phyloP scores from a whole-genome alignment of 805 yeast genomes.

The Lipomyces mesembrius region DNA sequence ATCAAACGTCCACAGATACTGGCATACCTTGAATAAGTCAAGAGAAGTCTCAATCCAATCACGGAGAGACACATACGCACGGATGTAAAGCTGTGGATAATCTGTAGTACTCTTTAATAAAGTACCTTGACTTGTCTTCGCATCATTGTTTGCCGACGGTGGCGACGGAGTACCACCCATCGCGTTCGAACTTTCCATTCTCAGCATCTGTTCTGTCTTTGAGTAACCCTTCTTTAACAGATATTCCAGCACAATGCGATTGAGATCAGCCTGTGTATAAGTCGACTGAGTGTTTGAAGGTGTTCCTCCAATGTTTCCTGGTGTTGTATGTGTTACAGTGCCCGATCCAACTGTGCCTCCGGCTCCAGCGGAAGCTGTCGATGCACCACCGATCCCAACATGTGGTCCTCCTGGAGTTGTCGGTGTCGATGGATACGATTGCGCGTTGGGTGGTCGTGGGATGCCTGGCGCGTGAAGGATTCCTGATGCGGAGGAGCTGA shows the following conservation, averaged over 20 bases:
- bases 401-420: not conserved
- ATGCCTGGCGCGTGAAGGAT: not conserved
- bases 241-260: conserved; percentile 89
- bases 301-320: not conserved
- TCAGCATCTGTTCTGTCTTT: conserved; percentile 89
- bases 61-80: conserved; percentile 78
- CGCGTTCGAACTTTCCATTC: conserved; percentile 64
- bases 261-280: conserved; percentile 81
- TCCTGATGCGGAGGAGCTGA: not conserved
- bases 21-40: conserved; percentile 71
- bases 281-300: not conserved
- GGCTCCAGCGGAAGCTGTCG: not conserved
- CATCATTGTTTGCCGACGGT: conserved; percentile 29
- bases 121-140: conserved; percentile 41
- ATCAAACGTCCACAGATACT: conserved; percentile 36
- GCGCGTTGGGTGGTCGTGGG: not conserved
- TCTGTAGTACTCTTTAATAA: conserved; percentile 42
- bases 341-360: conserved; percentile 5
- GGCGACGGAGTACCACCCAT: conserved; percentile 35
- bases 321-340: not conserved
- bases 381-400: not conserved
- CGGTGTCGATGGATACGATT: conserved; percentile 9
- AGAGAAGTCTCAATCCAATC: conserved; percentile 91
- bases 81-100: conserved; percentile 71
- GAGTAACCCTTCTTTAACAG: conserved; percentile 92